Base-by-base conservation (phyloP, 140 eudicot genomes). In the Erigeron philadelphicus region DNA sequence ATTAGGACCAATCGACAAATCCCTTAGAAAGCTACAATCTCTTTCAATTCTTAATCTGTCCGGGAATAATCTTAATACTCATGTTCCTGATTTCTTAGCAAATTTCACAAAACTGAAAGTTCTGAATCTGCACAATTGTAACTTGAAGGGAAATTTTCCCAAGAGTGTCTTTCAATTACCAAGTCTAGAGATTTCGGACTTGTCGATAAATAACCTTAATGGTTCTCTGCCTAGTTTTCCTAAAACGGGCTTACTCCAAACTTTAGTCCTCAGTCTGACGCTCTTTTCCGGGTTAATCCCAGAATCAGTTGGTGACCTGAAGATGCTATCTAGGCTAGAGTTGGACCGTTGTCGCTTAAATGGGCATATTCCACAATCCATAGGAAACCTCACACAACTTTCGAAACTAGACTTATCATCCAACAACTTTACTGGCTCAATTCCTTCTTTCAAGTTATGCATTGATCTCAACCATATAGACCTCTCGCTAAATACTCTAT, bases 21-120 rank as follows among this genome's bases (percentile, higher is more conserved):
- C 88, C 6, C 61, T 87, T 31, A 8, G 57, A 2, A 61, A 72
- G 35, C 81, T 87, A 23, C 66, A 43, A 15, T 73, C 61, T 35
- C 79, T 87, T 41, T 71, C 80, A 0, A 47, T 59, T 35, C 16
- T 87, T 31, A 46, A 18, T 42, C 78, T 85, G 0, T 64, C 68
- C 16, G 3, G 5, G 7, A 84, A 83, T 67, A 56, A 66, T 46
- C 45, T 81, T 16, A 81, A 78, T 2, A 9, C 80, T 38, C 57
- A 70, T 0, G 61, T 84, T 49, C 88, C 90, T 8, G 59, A 43
- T 0, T 72, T 79, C 65, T 67, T 88, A 5, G 80, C 75, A 2
- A 72, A 81, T 63, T 61, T 82, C 16, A 59, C 68, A 3, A 61
- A 77, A 35, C 45, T 87, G 65, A 67, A 23, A 12, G 35, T 46